Base-by-base conservation (phyloP, 768 basidiomycete species). In the Lentinus brumalis region DNA sequence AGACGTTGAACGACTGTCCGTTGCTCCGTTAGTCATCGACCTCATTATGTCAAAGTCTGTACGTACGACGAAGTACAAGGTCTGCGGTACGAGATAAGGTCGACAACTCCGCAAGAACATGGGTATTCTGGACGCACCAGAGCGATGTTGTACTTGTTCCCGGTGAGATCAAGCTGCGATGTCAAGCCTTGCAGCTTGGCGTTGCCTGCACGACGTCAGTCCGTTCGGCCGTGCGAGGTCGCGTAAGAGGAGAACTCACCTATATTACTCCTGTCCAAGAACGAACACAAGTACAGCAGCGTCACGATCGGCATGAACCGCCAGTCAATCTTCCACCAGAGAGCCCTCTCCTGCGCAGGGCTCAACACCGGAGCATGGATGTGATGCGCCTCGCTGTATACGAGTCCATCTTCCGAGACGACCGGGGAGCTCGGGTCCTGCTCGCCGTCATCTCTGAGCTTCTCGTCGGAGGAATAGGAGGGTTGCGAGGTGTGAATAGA, bases 1-100 rank as follows among this genome's bases (percentile, higher is more conserved):
- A 86, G 1, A 82, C 74, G 67, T 84, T 85, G 66, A 83, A 84
- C 6, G 81, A 82, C 84, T 83, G 49, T 29, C 8, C n/a, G 21
- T 49, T 1, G 47, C 32, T 41, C 6, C 15, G 6, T 18, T n/a
- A 41, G 47, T 5, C 31, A 10, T 69, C 84, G 52, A 87, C 87
- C 44, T 88, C 81, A 69, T 88, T 88, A 66, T 81, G 88, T 81
- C 85, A 83, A 0, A 86, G 87, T 86, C 21, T 26, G 21, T 88
- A 35, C 35, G 35, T 35, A 35, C 35, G 35, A 35, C 35, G 35
- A 35, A 35, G 3, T 35, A 35, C 35, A 35, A 11, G 11, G 35
- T 35, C 35, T 35, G 11, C 35, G 56, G 21, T 26, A 26, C 21
- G 21, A 26, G 21, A 26, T 26, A 26, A 26, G 21, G 21, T 26